phyloP scores from a whole-genome alignment of 768 basidiomycete species.

The Kwoniella mangroviensis region DNA sequence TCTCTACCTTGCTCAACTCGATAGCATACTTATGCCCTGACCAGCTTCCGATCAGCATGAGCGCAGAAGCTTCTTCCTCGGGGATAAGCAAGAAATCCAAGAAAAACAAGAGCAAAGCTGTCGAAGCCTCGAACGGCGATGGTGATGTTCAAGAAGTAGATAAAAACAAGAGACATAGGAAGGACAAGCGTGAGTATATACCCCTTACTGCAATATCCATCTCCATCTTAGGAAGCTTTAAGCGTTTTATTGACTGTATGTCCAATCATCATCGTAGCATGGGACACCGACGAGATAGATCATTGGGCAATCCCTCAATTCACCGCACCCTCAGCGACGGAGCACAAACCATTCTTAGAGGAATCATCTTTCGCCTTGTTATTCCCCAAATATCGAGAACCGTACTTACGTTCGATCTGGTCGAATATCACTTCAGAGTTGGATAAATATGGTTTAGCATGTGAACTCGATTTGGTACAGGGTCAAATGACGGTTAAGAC shows the following conservation, averaged over 20 bases:
- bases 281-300: constrained; percentile 99
- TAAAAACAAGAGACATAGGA: constrained; percentile 88
- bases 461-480: constrained; percentile 90
- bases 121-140: constrained; percentile 15
- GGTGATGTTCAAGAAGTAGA: constrained; percentile 59
- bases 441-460: constrained; percentile 73
- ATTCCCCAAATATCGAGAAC: constrained; percentile 96
- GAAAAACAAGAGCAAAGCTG: constrained; percentile 28
- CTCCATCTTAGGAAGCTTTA: background rate
- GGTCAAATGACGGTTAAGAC: constrained; percentile 98
- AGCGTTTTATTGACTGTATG: too few species aligned
- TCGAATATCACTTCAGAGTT: constrained; percentile 82
- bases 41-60: constrained; percentile 28
- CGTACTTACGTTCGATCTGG: constrained; percentile 91
- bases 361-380: constrained; percentile 98
- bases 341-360: constrained; percentile 69
- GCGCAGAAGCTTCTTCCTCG: constrained; percentile 45
- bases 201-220: background rate
- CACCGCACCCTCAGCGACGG: constrained; percentile 68
- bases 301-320: constrained; percentile 96
- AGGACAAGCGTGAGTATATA: constrained; percentile 84
- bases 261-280: constrained; percentile 64
- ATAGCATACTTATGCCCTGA: background rate
- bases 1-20: background rate
- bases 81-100: constrained; percentile 34